Evolutionary conservation across 1,284 basidiomycete species (phyloP).

Genomic region (Ceratobasidium sp.): DNA sequence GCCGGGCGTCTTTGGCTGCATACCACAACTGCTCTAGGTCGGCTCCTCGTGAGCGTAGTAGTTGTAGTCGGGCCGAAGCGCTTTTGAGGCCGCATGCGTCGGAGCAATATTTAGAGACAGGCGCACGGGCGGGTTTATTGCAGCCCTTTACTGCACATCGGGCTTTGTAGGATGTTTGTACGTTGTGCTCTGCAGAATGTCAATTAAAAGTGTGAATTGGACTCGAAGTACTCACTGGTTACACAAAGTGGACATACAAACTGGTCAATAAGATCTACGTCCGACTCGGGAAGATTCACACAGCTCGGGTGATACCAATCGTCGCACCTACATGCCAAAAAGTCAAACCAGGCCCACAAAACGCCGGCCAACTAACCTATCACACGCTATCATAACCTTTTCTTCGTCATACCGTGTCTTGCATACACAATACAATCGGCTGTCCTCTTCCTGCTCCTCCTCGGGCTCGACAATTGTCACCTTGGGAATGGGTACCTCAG

Average conservation of each 20-base stretch:
- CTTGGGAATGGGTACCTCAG: conserved; percentile 17
- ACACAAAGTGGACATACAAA: conserved; percentile 82
- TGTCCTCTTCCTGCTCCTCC: conserved; percentile 66
- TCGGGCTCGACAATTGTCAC: conserved; percentile 17
- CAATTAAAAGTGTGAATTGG: neutral
- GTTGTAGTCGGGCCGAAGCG: conserved; percentile 38
- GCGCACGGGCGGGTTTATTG: conserved; percentile 75
- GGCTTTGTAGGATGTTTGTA: conserved; percentile 78
- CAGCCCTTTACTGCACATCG: conserved; percentile 64
- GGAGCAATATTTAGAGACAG: conserved; percentile 84
- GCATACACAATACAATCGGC: conserved; percentile 83
- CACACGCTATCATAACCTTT: conserved; percentile 87
- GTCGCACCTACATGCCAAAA: conserved; percentile 65
- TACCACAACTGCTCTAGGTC: conserved; percentile 38
- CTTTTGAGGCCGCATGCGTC: conserved; percentile 70
- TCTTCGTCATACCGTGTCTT: conserved; percentile 82
- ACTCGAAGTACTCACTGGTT: conserved; percentile 60
- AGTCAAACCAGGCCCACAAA: neutral
- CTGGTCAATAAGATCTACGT: conserved; percentile 83
- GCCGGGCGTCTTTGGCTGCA: conserved; percentile 30
- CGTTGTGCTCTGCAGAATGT: conserved; percentile 62
- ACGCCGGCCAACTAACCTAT: conserved; percentile 60
- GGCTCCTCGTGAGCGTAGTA: conserved; percentile 14
- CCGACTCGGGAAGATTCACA: conserved; percentile 74
- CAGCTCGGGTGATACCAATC: conserved; percentile 89